Evolutionary conservation across 345 rosid species (phyloP).

Genomic region (Salix suchowensis): DNA sequence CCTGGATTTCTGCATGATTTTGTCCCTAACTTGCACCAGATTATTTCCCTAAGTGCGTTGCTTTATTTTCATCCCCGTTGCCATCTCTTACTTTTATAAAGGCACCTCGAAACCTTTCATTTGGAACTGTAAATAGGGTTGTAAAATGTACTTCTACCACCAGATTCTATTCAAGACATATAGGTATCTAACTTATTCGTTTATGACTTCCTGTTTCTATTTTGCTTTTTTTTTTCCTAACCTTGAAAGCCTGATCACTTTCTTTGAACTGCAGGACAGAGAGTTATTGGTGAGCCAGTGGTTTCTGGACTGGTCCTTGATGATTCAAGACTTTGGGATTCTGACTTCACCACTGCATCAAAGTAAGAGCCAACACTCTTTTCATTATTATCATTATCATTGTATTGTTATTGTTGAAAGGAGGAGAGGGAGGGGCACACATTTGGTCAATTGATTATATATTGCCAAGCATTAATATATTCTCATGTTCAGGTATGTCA

Average conservation of each 20-base stretch:
- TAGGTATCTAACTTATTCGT: background rate
- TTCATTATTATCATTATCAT: background rate
- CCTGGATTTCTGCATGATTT: background rate
- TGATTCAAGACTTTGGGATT: conserved; percentile 86
- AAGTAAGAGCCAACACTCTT: conserved; percentile 38
- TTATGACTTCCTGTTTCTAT: background rate
- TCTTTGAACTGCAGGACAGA: conserved; percentile 71
- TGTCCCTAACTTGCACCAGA: background rate
- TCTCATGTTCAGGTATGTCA: conserved; percentile 66
- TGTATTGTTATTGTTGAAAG: background rate
- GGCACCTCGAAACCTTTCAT: background rate
- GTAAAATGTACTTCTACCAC: background rate
- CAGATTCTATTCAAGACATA: background rate
- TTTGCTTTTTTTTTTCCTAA: background rate
- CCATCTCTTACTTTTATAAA: background rate
- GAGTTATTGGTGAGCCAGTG: conserved; percentile 87
- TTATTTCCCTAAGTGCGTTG: background rate
- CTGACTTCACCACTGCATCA: conserved; percentile 81
- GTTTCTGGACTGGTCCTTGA: conserved; percentile 87
- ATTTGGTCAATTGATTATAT: conserved; percentile 1
- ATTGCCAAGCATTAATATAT: background rate
- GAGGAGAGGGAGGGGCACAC: background rate
- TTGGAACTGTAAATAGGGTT: background rate
- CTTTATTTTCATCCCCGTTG: background rate
- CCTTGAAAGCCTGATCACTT: background rate